These are phyloP conservation scores for Scheffersomyces cryptocercus DNA, from an alignment of 1,139 yeast genomes.

Conservation along the genomic window DNA sequence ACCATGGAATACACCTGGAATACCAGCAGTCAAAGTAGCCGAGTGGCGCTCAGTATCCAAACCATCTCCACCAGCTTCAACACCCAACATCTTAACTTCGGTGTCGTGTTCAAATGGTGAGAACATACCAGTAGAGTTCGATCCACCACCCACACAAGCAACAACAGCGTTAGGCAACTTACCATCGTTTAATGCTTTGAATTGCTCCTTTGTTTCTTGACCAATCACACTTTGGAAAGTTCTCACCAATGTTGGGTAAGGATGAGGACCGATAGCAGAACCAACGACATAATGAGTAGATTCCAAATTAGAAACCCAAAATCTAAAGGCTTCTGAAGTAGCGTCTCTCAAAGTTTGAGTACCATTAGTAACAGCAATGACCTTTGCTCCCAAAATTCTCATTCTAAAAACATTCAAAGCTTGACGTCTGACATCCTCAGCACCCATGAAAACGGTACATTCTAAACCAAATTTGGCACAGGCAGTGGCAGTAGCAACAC, in stretches of 20 bases:
- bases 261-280: conserved; percentile 99
- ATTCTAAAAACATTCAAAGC: conserved; percentile 97
- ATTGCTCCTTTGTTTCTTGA: conserved; percentile 89
- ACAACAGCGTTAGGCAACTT: conserved; percentile 89
- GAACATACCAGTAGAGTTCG: conserved; percentile 94
- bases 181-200: conserved; percentile 73
- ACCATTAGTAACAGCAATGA: conserved; percentile 90
- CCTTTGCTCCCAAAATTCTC: conserved; percentile 94
- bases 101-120: conserved; percentile 86
- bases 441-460: conserved; percentile 98
- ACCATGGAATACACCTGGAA: conserved; percentile 98
- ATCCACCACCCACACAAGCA: conserved; percentile 99
- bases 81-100: conserved; percentile 81
- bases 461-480: conserved; percentile 96
- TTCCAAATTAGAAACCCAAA: conserved; percentile 87
- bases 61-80: conserved; percentile 99
- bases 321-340: conserved; percentile 93
- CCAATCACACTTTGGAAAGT: conserved; percentile 99
- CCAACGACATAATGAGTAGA: conserved; percentile 95
- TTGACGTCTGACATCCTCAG: conserved; percentile 98
- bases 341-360: conserved; percentile 97
- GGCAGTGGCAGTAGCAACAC: conserved; percentile 99
- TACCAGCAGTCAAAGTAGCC: conserved; percentile 90
- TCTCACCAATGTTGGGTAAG: conserved; percentile 95
- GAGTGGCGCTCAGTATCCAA: conserved; percentile 82